Evolutionary conservation across 257 asterid species (phyloP).

Genomic region (Nicotiana tabacum): DNA sequence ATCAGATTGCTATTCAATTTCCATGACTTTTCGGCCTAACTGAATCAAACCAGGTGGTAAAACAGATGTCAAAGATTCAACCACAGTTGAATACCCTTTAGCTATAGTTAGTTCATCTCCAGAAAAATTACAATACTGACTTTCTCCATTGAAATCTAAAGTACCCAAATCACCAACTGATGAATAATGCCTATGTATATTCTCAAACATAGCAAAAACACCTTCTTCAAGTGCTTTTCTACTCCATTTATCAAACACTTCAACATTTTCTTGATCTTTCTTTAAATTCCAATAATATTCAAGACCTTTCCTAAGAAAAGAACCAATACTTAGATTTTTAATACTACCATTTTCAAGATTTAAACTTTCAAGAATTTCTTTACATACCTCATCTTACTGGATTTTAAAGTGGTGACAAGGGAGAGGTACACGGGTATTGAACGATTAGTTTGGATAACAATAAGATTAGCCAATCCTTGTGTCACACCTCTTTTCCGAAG

Average conservation of each 20-base stretch:
- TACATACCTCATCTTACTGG: constrained; percentile 12
- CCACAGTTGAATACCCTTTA: too few relatives aligned
- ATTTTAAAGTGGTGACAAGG: too few relatives aligned
- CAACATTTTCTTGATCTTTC: constrained; percentile 11
- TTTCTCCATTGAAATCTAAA: constrained; percentile 69
- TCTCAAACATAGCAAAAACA: constrained; percentile 50
- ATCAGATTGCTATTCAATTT: too few relatives aligned
- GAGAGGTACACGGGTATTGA: too few relatives aligned
- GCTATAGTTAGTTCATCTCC: constrained; percentile 4
- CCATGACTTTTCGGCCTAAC: too few relatives aligned
- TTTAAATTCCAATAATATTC: constrained; percentile 36
- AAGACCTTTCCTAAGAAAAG: constrained; percentile 56
- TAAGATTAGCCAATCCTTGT: too few relatives aligned
- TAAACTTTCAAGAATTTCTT: not conserved
- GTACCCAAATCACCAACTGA: constrained; percentile 48
- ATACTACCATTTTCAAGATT: constrained; percentile 13
- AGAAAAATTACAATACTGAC: constrained; percentile 59
- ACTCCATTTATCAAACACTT: constrained; percentile 24
- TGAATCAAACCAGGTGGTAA: too few relatives aligned
- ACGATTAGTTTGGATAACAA: too few relatives aligned
- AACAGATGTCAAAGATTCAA: too few relatives aligned
- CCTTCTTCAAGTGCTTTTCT: constrained; percentile 2
- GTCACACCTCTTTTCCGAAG: too few relatives aligned
- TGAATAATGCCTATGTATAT: constrained; percentile 66
- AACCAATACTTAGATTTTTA: constrained; percentile 39